These are phyloP conservation scores for Orbilia quercus DNA, from an alignment of 2,329 filamentous ascomycete genomes.

Conservation along the genomic window DNA sequence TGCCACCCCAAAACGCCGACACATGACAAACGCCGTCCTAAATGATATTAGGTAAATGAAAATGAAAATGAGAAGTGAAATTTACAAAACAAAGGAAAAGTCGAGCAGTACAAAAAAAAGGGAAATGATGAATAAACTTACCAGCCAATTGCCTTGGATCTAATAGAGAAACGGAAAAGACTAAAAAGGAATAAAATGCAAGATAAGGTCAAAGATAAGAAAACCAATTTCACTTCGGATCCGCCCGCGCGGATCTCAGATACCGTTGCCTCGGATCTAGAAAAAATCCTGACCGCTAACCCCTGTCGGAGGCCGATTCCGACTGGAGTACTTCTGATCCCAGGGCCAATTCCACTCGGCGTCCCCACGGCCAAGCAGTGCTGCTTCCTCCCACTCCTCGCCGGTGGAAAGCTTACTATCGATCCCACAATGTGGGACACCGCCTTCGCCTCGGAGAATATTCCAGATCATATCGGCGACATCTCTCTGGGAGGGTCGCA, in stretches of 20 bases:
- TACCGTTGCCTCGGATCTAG: slow-evolving; percentile 30
- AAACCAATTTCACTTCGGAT: slow-evolving; percentile 19
- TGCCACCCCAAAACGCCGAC: slow-evolving; percentile 40
- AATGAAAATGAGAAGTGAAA: too few relatives aligned
- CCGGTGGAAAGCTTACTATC: slow-evolving; percentile 19
- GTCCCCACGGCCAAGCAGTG: slow-evolving; percentile 30
- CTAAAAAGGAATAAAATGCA: slow-evolving; percentile 2
- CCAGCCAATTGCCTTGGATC: slow-evolving; percentile 15
- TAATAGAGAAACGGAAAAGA: slow-evolving; percentile 15
- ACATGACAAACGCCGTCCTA: slow-evolving; percentile 29
- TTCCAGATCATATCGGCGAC: slow-evolving; percentile 54
- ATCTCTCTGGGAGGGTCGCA: slow-evolving; percentile 55
- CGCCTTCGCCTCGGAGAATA: slow-evolving; percentile 40
- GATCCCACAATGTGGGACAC: slow-evolving; percentile 43
- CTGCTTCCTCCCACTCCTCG: slow-evolving; percentile 32
- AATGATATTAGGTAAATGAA: slow-evolving; percentile 15
- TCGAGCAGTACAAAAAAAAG: neutral
- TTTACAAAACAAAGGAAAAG: neutral
- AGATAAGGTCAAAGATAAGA: slow-evolving; percentile 40
- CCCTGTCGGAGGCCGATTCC: slow-evolving; percentile 34
- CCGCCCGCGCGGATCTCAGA: slow-evolving; percentile 28
- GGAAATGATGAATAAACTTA: neutral
- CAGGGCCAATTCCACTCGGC: slow-evolving; percentile 45
- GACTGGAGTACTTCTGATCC: slow-evolving; percentile 40
- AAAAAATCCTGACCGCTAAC: slow-evolving; percentile 25